phyloP scores from a whole-genome alignment of 2,329 filamentous ascomycete species.

The Sporothrix sp. region DNA sequence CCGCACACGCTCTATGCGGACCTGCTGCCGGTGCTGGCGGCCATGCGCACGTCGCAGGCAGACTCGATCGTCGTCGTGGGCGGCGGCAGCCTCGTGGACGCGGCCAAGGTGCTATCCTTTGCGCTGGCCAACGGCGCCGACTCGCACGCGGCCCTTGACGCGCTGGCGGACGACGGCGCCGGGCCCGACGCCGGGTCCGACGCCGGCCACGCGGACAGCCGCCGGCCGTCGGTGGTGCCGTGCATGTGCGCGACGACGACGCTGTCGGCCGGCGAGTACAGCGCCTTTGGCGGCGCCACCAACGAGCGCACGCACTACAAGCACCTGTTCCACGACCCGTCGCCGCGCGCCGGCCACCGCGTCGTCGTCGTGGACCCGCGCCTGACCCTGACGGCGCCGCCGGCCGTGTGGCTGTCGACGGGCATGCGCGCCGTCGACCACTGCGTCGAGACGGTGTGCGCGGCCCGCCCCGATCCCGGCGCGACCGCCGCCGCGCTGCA shows the following conservation, averaged over 20 bases:
- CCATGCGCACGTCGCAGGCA: slow-evolving; percentile 11
- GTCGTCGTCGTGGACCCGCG: slow-evolving; percentile 42
- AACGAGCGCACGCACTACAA: slow-evolving; percentile 18
- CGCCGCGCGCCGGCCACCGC: slow-evolving; percentile 27
- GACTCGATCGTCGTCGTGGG: slow-evolving; percentile 18
- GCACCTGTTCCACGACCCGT: slow-evolving; percentile 20
- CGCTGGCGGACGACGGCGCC: slow-evolving; percentile 3
- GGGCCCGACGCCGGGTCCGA: neutral
- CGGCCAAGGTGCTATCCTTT: slow-evolving; percentile 16
- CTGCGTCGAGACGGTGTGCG: slow-evolving; percentile 46
- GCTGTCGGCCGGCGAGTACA: slow-evolving; percentile 20
- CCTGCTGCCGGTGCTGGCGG: slow-evolving; percentile 13
- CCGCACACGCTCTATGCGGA: slow-evolving; percentile 19
- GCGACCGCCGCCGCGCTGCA: slow-evolving; percentile 22
- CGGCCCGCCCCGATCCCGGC: slow-evolving; percentile 28
- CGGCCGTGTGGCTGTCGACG: slow-evolving; percentile 45
- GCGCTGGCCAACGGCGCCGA: slow-evolving; percentile 18
- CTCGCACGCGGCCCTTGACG: slow-evolving; percentile 12
- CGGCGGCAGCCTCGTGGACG: slow-evolving; percentile 18
- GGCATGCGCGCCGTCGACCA: slow-evolving; percentile 49
- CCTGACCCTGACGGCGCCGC: slow-evolving; percentile 37
- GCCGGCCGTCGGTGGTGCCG: slow-evolving; percentile 14
- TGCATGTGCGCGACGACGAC: slow-evolving; percentile 18
- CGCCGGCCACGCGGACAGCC: neutral
- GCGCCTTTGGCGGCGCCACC: slow-evolving; percentile 18